Percentiles rank a stretch among this genome's conserved stretches.
phyloP scores from a whole-genome alignment of 768 basidiomycete species.

The Kwoniella newhampshirensis region DNA sequence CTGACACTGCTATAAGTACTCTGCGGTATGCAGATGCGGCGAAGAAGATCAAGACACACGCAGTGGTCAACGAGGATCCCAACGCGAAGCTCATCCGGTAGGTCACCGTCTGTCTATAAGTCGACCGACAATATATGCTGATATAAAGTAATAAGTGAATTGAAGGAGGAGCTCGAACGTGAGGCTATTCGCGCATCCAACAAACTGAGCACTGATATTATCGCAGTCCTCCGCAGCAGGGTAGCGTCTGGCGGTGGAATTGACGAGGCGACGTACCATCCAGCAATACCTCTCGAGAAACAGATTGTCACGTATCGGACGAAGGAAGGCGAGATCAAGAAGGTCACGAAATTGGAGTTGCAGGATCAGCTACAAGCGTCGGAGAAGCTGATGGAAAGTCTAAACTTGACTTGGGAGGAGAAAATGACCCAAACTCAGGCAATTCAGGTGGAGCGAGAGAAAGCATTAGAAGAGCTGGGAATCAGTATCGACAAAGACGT shows the following conservation, averaged over 20 bases:
- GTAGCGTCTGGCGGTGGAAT: conserved; percentile 25
- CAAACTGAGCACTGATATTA: neutral
- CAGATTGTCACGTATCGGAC: conserved; percentile 94
- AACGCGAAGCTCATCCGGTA: conserved; percentile 92
- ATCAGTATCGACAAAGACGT: conserved; percentile 90
- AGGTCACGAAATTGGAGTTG: conserved; percentile 93
- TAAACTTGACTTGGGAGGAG: conserved; percentile 96
- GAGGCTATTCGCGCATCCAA: neutral
- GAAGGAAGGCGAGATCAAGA: conserved; percentile 89
- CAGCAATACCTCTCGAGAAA: conserved; percentile 83
- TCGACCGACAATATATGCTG: neutral
- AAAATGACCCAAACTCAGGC: conserved; percentile 77
- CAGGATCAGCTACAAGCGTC: conserved; percentile 77
- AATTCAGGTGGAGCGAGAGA: conserved; percentile 94
- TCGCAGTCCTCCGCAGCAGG: conserved; percentile 68
- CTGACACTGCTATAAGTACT: conserved; percentile 59
- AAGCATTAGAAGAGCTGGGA: conserved; percentile 94
- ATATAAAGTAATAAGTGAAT: conserved; percentile 58
- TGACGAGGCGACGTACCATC: conserved; percentile 75
- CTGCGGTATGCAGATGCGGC: conserved; percentile 95
- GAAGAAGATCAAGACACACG: conserved; percentile 99
- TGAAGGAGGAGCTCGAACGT: conserved; percentile 92
- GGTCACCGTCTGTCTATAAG: neutral
- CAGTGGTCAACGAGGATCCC: conserved; percentile 98
- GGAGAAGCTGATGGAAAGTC: conserved; percentile 88